Conservation (phyloP, 257 asterid genomes). For the Solanum paucissectum region DNA sequence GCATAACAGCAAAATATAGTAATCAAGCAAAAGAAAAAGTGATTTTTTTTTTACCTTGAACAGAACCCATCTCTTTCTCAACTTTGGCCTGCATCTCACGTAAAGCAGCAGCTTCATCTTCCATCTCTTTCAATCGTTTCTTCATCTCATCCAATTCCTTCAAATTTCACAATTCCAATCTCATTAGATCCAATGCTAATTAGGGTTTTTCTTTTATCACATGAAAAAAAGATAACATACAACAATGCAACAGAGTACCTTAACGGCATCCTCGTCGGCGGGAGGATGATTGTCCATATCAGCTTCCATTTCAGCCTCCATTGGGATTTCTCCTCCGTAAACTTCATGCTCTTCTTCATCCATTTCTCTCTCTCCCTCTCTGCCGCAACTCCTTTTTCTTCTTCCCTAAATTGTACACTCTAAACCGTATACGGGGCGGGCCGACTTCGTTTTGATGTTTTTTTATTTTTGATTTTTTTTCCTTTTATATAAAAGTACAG, state of each 20-base stretch:
- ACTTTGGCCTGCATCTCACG: constrained; percentile 46
- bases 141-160: constrained; percentile 46
- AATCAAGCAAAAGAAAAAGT: background rate
- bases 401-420: background rate
- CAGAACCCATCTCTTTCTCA: constrained; percentile 41
- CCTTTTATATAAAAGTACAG: too few relatives aligned
- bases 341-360: constrained; percentile 50
- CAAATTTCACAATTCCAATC: background rate
- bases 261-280: constrained; percentile 31
- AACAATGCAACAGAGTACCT: constrained; percentile 2
- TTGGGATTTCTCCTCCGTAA: constrained; percentile 39
- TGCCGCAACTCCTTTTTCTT: background rate
- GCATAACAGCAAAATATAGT: background rate
- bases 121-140: constrained; percentile 43
- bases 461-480: too few relatives aligned
- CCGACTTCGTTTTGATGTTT: background rate
- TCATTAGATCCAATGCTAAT: constrained; percentile 5
- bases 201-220: background rate
- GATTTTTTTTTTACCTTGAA: constrained; percentile 12
- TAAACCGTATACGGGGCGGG: background rate
- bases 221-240: background rate
- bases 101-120: constrained; percentile 38
- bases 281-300: constrained; percentile 15
- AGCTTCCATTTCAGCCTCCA: constrained; percentile 35
- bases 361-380: background rate